Percentiles rank a stretch among this genome's conserved stretches.
These are phyloP conservation scores for bread wheat (Triticum aestivum) DNA, from an alignment of 176 grass and related monocot species.

Conservation along the genomic window DNA sequence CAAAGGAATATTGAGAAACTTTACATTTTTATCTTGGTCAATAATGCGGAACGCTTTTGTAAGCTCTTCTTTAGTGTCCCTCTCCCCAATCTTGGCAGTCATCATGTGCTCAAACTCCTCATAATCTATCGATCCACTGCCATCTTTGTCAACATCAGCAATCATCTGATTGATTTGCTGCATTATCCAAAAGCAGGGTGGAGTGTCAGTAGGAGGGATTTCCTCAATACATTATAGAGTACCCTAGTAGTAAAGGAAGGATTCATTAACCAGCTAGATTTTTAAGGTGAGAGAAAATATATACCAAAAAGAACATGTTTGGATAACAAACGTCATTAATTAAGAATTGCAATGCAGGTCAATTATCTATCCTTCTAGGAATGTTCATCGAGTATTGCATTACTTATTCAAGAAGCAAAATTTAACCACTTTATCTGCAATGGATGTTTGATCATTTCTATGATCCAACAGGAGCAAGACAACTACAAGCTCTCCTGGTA, in stretches of 20 bases:
- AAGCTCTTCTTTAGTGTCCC: constrained; percentile 92
- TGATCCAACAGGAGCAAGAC: background rate
- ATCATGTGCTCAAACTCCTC: constrained; percentile 97
- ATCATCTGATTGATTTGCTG: constrained; percentile 98
- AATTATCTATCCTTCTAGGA: background rate
- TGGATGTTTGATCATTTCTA: background rate
- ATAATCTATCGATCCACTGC: constrained; percentile 87
- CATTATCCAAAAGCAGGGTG: constrained; percentile 25
- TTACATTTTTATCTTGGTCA: constrained; percentile 95
- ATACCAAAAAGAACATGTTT: background rate
- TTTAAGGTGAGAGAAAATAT: background rate
- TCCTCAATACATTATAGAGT: background rate
- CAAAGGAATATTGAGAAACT: background rate
- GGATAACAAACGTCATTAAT: background rate
- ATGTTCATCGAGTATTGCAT: background rate
- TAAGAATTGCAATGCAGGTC: background rate
- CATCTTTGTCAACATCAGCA: constrained; percentile 95
- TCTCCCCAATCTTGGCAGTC: constrained; percentile 94
- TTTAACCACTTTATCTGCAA: background rate
- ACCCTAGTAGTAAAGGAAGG: background rate
- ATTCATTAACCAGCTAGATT: background rate
- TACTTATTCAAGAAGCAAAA: background rate
- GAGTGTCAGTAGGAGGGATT: constrained; percentile 9
- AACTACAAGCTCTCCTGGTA: background rate
- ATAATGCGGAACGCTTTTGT: constrained; percentile 77